Evolutionary conservation across 2,329 filamentous ascomycete genomes (phyloP).

Genomic region (Thielaviopsis populi): DNA sequence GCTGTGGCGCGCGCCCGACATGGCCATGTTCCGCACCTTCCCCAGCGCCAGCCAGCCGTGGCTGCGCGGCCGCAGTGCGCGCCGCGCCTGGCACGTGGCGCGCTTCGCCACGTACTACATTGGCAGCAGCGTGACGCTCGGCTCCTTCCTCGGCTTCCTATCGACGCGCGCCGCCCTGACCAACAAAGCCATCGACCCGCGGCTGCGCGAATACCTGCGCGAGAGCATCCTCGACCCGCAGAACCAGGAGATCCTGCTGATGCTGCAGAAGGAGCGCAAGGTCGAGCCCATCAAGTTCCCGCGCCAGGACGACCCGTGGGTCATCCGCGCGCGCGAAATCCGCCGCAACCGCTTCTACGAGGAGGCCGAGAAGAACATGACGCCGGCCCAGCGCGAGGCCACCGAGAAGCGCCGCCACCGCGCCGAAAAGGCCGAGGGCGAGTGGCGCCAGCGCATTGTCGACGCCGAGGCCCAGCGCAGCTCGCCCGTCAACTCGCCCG

Average conservation of each 20-base stretch:
- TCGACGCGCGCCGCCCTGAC: conserved; percentile 20
- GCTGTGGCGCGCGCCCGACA: conserved; percentile 26
- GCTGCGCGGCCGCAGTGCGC: conserved; percentile 21
- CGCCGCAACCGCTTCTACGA: conserved; percentile 16
- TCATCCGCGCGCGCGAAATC: conserved; percentile 14
- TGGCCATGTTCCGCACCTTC: conserved; percentile 20
- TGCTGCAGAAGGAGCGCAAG: conserved; percentile 17
- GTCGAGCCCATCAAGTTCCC: conserved; percentile 14
- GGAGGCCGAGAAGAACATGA: conserved; percentile 12
- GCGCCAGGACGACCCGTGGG: conserved; percentile 15
- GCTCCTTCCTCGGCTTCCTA: conserved; percentile 23
- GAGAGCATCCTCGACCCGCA: conserved; percentile 18
- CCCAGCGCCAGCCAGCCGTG: conserved; percentile 20
- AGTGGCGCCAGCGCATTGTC: conserved; percentile 11
- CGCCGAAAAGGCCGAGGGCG: conserved; percentile 8
- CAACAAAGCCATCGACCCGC: conserved; percentile 22
- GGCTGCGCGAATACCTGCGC: conserved; percentile 21
- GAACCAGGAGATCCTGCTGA: conserved; percentile 16
- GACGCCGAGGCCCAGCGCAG: background rate
- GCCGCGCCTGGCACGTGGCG: conserved; percentile 25
- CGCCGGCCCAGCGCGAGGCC: conserved; percentile 13
- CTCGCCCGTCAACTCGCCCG: conserved; percentile 10
- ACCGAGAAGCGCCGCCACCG: conserved; percentile 7
- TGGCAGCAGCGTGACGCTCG: conserved; percentile 20
- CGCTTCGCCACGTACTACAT: conserved; percentile 26